These are phyloP conservation scores for Mangifera indica DNA, from an alignment of 345 rosid genomes.

Conservation along the genomic window DNA sequence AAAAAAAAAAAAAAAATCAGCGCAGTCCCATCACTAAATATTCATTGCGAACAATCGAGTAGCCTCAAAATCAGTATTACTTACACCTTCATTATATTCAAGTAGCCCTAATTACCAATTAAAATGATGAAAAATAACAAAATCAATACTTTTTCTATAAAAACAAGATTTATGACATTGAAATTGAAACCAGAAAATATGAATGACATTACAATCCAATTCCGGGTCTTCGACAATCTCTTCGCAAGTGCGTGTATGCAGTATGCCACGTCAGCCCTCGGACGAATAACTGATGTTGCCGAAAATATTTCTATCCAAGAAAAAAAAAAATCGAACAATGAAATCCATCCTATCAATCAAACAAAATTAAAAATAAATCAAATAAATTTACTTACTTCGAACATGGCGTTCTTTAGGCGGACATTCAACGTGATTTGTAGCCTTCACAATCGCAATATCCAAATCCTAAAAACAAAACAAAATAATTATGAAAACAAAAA, in stretches of 20 bases:
- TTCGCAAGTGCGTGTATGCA: slow-evolving; percentile 83
- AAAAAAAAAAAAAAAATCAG: too few relatives aligned
- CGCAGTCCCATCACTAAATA: too few relatives aligned
- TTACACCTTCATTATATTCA: too few relatives aligned
- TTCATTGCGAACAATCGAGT: too few relatives aligned
- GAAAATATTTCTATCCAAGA: slow-evolving; percentile 60
- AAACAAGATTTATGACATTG: background rate
- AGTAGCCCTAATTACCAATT: too few relatives aligned
- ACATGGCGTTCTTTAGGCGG: slow-evolving; percentile 98
- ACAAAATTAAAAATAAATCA: background rate
- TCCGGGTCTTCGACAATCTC: slow-evolving; percentile 80
- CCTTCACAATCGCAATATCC: slow-evolving; percentile 95
- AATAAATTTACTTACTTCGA: slow-evolving; percentile 54
- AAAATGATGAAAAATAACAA: background rate
- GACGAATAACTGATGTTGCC: slow-evolving; percentile 83
- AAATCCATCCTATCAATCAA: too few relatives aligned
- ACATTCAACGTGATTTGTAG: slow-evolving; percentile 89
- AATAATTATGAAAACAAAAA: background rate
- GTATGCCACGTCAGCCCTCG: slow-evolving; percentile 92
- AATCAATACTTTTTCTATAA: background rate
- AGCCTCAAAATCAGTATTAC: too few relatives aligned
- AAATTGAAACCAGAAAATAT: background rate
- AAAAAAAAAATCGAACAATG: background rate
- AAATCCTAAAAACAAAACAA: slow-evolving; percentile 49
- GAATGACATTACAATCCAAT: slow-evolving; percentile 68